A percentile compares a stretch with the other conserved stretches of the same genome.
Conservation (phyloP, 371 early-diverging fungal genomes). For the Entomophthora muscae region DNA sequence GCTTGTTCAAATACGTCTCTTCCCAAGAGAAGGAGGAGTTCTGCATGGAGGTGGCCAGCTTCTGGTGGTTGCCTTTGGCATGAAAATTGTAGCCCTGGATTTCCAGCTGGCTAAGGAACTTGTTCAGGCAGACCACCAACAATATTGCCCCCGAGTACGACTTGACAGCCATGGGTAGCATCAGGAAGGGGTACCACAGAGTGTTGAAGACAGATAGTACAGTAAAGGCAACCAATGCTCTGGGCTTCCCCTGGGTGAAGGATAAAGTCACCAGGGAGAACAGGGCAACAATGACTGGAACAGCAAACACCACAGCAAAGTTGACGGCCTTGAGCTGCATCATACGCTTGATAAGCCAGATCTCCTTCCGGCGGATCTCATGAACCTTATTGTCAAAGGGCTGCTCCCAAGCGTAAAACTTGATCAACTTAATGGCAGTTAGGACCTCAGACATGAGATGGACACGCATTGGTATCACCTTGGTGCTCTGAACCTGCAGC, state of each 20-base stretch:
- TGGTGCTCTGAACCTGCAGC: constrained; percentile 17
- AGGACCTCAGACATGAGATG: constrained; percentile 20
- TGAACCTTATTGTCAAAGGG: constrained; percentile 24
- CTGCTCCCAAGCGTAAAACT: constrained; percentile 35
- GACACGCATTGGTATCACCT: constrained; percentile 19
- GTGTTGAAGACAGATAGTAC: constrained; percentile 23
- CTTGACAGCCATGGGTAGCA: constrained; percentile 39
- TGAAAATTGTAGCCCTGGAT: constrained; percentile 17
- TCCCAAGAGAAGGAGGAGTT: constrained; percentile 44
- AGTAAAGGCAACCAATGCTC: constrained; percentile 18
- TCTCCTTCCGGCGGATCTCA: constrained; percentile 35
- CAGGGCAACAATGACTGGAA: constrained; percentile 31
- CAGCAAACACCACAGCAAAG: constrained; percentile 20
- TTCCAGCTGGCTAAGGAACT: constrained; percentile 43
- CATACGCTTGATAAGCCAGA: constrained; percentile 20
- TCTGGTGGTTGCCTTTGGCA: constrained; percentile 15
- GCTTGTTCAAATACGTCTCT: constrained; percentile 27
- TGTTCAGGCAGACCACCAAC: constrained; percentile 34
- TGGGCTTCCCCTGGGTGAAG: constrained; percentile 15
- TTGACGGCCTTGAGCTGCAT: constrained; percentile 18
- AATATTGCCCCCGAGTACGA: constrained; percentile 39
- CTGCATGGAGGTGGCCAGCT: constrained; percentile 16
- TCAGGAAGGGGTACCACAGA: constrained; percentile 44
- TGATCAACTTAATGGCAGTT: constrained; percentile 24
- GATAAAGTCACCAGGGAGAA: constrained; percentile 17